These are phyloP conservation scores for Diplodia seriata DNA, from an alignment of 2,329 filamentous ascomycete species.

Conservation along the genomic window DNA sequence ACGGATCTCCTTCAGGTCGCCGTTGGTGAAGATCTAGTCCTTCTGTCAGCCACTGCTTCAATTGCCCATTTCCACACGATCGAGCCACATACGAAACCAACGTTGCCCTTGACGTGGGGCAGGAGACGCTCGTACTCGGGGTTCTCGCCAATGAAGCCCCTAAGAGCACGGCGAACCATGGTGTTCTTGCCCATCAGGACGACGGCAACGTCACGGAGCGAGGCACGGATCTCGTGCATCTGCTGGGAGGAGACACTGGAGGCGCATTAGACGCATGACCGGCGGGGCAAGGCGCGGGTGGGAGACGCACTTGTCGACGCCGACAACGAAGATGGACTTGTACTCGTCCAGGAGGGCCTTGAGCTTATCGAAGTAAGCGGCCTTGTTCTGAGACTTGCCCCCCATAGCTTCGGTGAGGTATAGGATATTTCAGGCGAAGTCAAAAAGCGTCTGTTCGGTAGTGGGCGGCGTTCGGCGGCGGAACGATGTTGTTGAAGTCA, in stretches of 20 bases:
- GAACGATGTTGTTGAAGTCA: constrained; percentile 29
- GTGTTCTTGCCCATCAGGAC: constrained; percentile 99
- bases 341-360: constrained; percentile 96
- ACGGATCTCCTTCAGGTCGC: constrained; percentile 88
- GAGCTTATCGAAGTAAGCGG: constrained; percentile 99
- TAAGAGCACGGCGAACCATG: constrained; percentile 98
- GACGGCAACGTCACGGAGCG: constrained; percentile 89
- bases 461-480: constrained; percentile 33
- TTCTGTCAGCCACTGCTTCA: constrained; percentile 6
- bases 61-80: background rate
- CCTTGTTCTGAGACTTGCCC: constrained; percentile 95
- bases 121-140: constrained; percentile 99
- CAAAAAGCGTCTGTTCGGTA: constrained; percentile 28
- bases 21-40: constrained; percentile 97
- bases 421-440: constrained; percentile 91
- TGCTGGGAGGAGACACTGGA: constrained; percentile 99
- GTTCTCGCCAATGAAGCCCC: constrained; percentile 87
- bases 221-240: constrained; percentile 99
- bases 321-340: constrained; percentile 97
- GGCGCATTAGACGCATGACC: constrained; percentile 53
- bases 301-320: constrained; percentile 44
- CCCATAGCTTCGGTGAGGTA: constrained; percentile 96
- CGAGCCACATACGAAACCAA: constrained; percentile 34
- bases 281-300: background rate
- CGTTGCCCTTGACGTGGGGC: constrained; percentile 81